phyloP scores from a whole-genome alignment of 345 rosid species.

The Boechera retrofracta region DNA sequence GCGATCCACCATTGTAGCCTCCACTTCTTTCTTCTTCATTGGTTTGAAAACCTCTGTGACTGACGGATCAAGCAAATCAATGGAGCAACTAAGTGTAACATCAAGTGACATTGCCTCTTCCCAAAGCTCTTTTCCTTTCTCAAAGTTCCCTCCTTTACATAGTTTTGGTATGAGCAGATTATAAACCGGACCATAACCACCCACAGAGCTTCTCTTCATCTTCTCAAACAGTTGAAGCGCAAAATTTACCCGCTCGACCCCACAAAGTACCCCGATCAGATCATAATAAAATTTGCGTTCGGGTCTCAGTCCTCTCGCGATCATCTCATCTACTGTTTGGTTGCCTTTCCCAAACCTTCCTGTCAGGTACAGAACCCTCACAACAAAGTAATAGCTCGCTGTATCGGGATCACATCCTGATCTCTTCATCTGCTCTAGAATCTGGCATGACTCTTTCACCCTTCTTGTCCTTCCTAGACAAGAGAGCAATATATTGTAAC shows the following conservation, averaged over 20 bases:
- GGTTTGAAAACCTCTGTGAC: constrained; percentile 69
- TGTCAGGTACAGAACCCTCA: constrained; percentile 70
- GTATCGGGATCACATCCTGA: constrained; percentile 66
- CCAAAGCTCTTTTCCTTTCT: constrained; percentile 77
- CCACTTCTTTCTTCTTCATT: constrained; percentile 54
- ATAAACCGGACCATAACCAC: constrained; percentile 73
- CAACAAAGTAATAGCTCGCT: constrained; percentile 81
- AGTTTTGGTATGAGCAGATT: constrained; percentile 80
- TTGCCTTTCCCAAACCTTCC: constrained; percentile 88
- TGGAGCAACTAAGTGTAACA: constrained; percentile 52
- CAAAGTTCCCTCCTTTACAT: constrained; percentile 75
- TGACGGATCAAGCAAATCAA: constrained; percentile 60
- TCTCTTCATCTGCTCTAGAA: constrained; percentile 75
- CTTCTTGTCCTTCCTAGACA: constrained; percentile 79
- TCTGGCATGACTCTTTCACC: constrained; percentile 69
- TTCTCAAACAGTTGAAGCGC: constrained; percentile 71
- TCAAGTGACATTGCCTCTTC: constrained; percentile 64
- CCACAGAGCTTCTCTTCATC: constrained; percentile 67
- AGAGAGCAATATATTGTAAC: constrained; percentile 79
- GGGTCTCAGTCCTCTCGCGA: constrained; percentile 59
- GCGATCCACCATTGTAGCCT: constrained; percentile 44
- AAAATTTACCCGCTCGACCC: constrained; percentile 69
- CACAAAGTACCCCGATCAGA: constrained; percentile 80
- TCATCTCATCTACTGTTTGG: constrained; percentile 76
- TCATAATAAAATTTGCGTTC: constrained; percentile 72